Base-by-base conservation (phyloP, 345 rosid species). In the Cardamine resedifolia region DNA sequence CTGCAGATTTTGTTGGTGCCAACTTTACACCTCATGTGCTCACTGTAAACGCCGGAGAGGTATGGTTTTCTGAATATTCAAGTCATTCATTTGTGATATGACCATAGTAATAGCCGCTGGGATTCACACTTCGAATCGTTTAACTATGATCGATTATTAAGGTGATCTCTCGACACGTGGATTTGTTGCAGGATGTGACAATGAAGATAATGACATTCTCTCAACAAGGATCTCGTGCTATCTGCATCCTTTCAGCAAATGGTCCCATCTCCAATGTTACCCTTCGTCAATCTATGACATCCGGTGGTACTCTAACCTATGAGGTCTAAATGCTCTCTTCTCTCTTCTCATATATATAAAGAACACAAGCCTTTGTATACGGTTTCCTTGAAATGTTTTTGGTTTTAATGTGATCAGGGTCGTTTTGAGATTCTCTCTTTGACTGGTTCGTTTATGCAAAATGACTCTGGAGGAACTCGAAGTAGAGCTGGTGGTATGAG, bases 401-500 rank as follows among this genome's bases (percentile, higher is more conserved):
- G 44, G 36, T 4, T 4, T 16, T 33, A 0, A 30, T 47, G 21
- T 51, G 57, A 41, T 43, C 82, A 96, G 98, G 99, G 99, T 60
- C 92, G 91, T 26, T 96, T 92, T 73, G 99, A 96, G 87, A 96
- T 96, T 66, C 95, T 96, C 48, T 90, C 98, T 18, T 80, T 96
- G 77, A 87, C 95, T 52, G 98, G 98, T 38, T 96, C 96, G 27
- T 96, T 76, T 67, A 87, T 85, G 81, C 96, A 90, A 34, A 84
- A 75, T 45, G 92, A 85, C 39, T 74, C 77, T 79, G 89, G 89
- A 71, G 97, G 96, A 58, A 80, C 88, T 30, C 79, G 83, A 76
- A 85, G 98, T 83, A 88, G 92, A 82, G 81, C 97, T 21, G 99
- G 99, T 60, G 98, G 99, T 52, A 90, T 96, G 96, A 96, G 99